Evolutionary conservation across 2,329 filamentous ascomycete genomes (phyloP).

Genomic region (Fonsecaea erecta): DNA sequence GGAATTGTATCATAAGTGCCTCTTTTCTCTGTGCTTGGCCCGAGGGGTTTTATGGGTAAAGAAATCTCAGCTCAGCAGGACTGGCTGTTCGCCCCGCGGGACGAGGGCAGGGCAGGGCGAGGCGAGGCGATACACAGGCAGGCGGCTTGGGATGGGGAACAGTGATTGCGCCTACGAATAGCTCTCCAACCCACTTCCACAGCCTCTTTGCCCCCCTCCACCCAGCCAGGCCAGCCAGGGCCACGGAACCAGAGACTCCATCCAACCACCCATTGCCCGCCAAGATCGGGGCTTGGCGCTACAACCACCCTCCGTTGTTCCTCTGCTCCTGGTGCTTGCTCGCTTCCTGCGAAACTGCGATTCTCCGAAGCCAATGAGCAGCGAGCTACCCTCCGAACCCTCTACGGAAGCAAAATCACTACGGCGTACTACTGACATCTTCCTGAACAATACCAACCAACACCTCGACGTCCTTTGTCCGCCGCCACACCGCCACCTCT

Average conservation of each 20-base stretch:
- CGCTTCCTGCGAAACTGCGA: background rate
- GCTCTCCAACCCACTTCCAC: no score
- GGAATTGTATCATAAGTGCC: conserved; percentile 7
- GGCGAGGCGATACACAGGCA: background rate
- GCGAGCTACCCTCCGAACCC: background rate
- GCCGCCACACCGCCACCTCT: background rate
- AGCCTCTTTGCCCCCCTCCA: no score
- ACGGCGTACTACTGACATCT: no score
- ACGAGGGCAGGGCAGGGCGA: background rate
- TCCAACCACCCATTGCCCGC: no score
- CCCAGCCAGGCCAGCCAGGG: no score
- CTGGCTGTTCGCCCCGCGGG: conserved; percentile 10
- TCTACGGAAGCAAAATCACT: background rate
- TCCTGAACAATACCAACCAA: background rate
- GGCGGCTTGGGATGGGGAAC: background rate
- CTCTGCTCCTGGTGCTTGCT: background rate
- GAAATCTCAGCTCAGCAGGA: conserved; percentile 25
- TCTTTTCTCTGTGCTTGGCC: conserved; percentile 2
- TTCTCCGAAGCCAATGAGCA: background rate
- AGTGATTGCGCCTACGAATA: no score
- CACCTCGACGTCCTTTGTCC: background rate
- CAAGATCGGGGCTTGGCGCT: conserved; percentile 1
- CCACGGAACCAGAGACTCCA: no score
- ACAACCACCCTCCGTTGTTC: background rate
- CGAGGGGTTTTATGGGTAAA: conserved; percentile 16